Base-by-base conservation (phyloP, 257 asterid genomes). In the Parsonsia alboflavescens region DNA sequence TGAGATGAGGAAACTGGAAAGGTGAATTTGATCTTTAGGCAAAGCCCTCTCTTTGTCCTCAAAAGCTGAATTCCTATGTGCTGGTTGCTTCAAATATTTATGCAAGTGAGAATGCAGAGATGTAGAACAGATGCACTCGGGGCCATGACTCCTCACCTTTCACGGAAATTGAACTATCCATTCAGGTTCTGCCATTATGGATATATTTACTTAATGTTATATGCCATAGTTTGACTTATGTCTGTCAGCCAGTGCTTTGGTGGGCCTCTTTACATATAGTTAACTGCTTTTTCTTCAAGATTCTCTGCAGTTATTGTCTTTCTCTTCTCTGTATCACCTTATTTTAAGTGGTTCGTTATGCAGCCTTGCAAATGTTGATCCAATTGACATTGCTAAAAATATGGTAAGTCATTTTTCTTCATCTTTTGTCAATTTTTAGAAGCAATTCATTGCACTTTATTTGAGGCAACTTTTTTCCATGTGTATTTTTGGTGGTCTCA, bases 361-460 rank as follows among this genome's bases (percentile, higher is more conserved):
- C 83, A 95, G 98, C 85, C 99, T 95, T 54, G 99, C 99, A 75
- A 95, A 95, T 84, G 99, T 95, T 16, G 99, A 95, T 80, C 99
- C 99, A 66, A 88, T 95, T 82, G 99, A 95, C 75, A 87, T 95
- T 11, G 97, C 96, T 45, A 85, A 89, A 84, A 95, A 89, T 77
- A 89, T 92, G 99, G 99, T 92, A 50, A 73, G 57, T 79, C 11
- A 82, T 66, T 70, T 73, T 58, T 54, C 24, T 63, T 24, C 69
- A 52, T 57, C 26, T 76, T 22, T 19, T 76, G 65, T 41, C 36
- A 58, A 66, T 41, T 53, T 61, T 33, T 61, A 33, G 1, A 4
- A 69, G 22, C 24, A 39, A 49, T 49, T 24, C 22, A 58, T 33
- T 45, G 70, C 28, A 9, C 1, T n/a, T 77, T 61, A 73, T 24